Evolutionary conservation across 2,329 filamentous ascomycete species (phyloP).

Genomic region (Thermothelomyces thermophilus): DNA sequence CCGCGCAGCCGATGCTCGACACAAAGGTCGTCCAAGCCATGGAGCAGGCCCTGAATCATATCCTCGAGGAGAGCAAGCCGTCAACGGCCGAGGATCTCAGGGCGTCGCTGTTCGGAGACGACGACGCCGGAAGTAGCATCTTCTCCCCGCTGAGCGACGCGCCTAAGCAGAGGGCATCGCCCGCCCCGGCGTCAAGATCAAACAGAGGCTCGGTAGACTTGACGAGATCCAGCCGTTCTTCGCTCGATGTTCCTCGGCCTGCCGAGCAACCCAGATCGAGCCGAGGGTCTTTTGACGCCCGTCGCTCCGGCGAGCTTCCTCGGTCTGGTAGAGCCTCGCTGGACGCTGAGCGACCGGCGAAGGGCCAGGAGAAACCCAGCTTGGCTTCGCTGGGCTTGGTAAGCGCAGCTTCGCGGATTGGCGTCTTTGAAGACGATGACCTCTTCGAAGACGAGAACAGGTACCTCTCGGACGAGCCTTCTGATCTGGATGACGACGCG

Average conservation of each 20-base stretch:
- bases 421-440: slow-evolving; percentile 90
- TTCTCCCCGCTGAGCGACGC: slow-evolving; percentile 37
- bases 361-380: slow-evolving; percentile 65
- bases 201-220: slow-evolving; percentile 3
- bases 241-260: slow-evolving; percentile 4
- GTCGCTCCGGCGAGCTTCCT: slow-evolving; percentile 51
- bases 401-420: slow-evolving; percentile 76
- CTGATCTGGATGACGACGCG: slow-evolving; percentile 57
- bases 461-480: slow-evolving; percentile 78
- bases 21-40: slow-evolving; percentile 83
- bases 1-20: slow-evolving; percentile 54
- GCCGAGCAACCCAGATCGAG: neutral
- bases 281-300: slow-evolving; percentile 10
- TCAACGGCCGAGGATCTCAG: slow-evolving; percentile 58
- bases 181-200: neutral
- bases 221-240: neutral
- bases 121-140: slow-evolving; percentile 43
- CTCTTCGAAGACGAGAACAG: slow-evolving; percentile 85
- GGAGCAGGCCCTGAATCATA: slow-evolving; percentile 85
- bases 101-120: slow-evolving; percentile 57
- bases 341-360: slow-evolving; percentile 33
- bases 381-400: slow-evolving; percentile 88
- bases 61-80: slow-evolving; percentile 71
- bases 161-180: neutral
- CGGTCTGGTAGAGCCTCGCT: slow-evolving; percentile 29